Conservation (phyloP, 208 protist genomes). For the Crithidia fasciculata region DNA sequence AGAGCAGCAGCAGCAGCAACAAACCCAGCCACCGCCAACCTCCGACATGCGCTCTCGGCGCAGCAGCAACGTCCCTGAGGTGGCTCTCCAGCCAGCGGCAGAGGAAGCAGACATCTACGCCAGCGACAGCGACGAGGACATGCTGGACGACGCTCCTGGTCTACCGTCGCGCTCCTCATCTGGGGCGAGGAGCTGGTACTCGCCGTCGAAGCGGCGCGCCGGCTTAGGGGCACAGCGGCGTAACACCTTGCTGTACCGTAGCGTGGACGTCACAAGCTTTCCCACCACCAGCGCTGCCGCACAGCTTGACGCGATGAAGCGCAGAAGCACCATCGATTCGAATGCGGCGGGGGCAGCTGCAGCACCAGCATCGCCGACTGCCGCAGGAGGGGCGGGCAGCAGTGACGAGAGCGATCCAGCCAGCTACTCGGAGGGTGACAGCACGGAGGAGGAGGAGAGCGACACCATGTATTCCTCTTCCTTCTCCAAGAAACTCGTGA, state of each 20-base stretch:
- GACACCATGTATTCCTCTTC: not conserved
- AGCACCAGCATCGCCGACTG: not conserved
- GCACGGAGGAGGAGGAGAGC: not conserved
- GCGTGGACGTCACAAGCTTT: not conserved
- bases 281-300: not conserved
- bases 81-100: not conserved
- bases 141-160: not conserved
- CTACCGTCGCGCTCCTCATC: not conserved
- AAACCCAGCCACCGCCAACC: too few relatives aligned
- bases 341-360: not conserved
- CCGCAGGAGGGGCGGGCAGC: not conserved
- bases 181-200: slow-evolving; percentile 19
- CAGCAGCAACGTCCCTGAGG: not conserved
- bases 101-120: not conserved
- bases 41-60: too few relatives aligned
- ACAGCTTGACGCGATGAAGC: not conserved
- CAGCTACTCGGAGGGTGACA: not conserved
- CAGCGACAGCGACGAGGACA: not conserved
- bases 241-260: slow-evolving; percentile 18
- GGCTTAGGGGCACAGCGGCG: slow-evolving; percentile 20
- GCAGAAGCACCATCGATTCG: not conserved
- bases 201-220: slow-evolving; percentile 18
- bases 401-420: not conserved
- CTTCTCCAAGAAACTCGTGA: not conserved
- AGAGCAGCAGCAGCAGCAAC: too few relatives aligned